Evolutionary conservation across 257 asterid genomes (phyloP), one percentile per base, ranked within the genome.

Genomic region (Solanum sejunctum): DNA sequence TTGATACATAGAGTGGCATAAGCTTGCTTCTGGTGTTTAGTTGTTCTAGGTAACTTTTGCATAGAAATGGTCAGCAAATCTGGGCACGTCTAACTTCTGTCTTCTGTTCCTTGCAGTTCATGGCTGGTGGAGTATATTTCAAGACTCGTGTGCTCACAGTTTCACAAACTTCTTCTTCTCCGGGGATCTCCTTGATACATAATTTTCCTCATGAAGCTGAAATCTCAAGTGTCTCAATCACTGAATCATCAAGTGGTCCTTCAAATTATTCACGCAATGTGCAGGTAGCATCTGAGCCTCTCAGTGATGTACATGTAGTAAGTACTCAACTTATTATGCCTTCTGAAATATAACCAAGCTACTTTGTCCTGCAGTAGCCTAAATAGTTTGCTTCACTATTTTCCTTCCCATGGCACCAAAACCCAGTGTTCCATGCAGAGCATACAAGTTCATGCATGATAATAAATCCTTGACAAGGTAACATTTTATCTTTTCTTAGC

Each of bases 241-340:
- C 89, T n/a, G 83, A 57, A 49, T 64, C 92, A 84, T 18, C 83
- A 9, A 86, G 43, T 60, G 73, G 79, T 39, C 83, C 32, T 52
- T 77, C 83, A 16, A 86, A 67, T 32, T 84, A 88, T 83, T 84
- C 88, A 16, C 69, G 55, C 78, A 84, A 63, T 58, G 71, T 67
- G 57, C 81, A 85, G 49, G 80, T 83, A 15, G 47, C 72, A 18
- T 67, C 81, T 56, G 73, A 78, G 32, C 60, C 77, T 66, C 92
- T 92, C 61, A 89, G 67, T 84, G 89, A 86, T 87, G 86, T 92
- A 21, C 92, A 91, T 54, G 83, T 89, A 89, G 93, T 89, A 85
- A 85, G 92, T 28, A 84, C 12, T 28, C 26, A 52, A 8, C 7
- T 66, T 32, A 7, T 49, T 49, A 5, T 58, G 79, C 67, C 10